Evolutionary conservation across 1,284 basidiomycete genomes (phyloP), one percentile per base, ranked within the genome.

Genomic region (Moesziomyces sp.): DNA sequence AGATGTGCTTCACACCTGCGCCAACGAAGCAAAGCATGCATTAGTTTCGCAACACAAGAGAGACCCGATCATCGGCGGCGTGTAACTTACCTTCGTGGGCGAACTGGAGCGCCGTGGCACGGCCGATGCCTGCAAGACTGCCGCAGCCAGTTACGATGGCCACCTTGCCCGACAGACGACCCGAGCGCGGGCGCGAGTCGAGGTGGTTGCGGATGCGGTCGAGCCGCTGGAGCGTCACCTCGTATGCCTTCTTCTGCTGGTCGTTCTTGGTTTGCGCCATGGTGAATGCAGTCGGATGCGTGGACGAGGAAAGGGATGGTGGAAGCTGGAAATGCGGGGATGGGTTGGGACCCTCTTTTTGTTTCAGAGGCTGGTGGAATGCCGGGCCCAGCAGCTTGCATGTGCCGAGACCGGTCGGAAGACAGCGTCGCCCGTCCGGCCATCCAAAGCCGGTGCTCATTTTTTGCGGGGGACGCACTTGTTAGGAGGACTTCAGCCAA

Each of bases 1-100:
- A 97, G 21, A 97, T 87, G 80, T 92, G 92, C 58, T 87, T 88
- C 52, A 92, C 93, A 56, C 93, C 93, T 93, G 84, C 49, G 42
- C 49, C 10, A 35, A 35, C 45, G 44, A 24, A 48, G 9, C 58
- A 18, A 63, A 21, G 23, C 40, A 43, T 6, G 2, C 3, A 26
- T 57, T 24, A 58, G 63, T 24, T 53, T 30, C 13, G 35, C 30
- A 8, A 9, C 10, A 8, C 11, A 21, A 42, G 16, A 4, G 11
- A 18, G 14, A 3, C 18, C 3, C 38, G 6, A 18, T 14, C 16
- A 40, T 40, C 2, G 3, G 11, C 5, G 38, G 8, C 10, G 18
- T 45, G 1, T 10, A 35, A 34, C 68, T 59, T 35, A 78, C 80
- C 80, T 61, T 80, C 74, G 42, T 74, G 69, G 11, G 78, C 77